Conservation (phyloP, 1,284 basidiomycete species). For the Inonotus hispidus region DNA sequence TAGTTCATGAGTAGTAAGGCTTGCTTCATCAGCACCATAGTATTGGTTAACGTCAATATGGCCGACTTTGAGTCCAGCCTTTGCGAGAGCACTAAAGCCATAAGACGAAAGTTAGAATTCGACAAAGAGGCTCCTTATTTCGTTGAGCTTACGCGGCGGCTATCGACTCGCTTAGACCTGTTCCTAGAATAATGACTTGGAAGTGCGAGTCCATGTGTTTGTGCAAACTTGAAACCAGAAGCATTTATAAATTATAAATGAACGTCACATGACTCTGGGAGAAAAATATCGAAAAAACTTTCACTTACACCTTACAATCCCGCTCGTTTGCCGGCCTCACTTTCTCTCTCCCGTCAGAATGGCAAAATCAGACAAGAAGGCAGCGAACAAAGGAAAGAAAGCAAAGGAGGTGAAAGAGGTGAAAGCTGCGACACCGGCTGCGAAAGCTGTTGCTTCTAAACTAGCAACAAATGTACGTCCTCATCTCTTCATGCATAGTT, state of each 20-base stretch:
- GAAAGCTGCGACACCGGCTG: constrained; percentile 12
- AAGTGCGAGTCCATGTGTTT: constrained; percentile 42
- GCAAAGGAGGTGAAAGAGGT: constrained; percentile 21
- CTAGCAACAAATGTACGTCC: constrained; percentile 25
- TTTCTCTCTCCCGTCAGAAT: constrained; percentile 23
- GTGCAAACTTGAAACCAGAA: too few relatives aligned
- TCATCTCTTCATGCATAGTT: background rate
- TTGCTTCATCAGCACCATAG: constrained; percentile 84
- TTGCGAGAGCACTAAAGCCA: constrained; percentile 70
- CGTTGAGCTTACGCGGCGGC: constrained; percentile 68
- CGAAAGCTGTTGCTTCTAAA: constrained; percentile 26
- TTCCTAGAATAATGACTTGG: constrained; percentile 82
- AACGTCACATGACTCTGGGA: background rate
- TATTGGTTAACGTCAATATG: constrained; percentile 84
- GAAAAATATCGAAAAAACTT: constrained; percentile 1
- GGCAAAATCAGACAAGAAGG: constrained; percentile 41
- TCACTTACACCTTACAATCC: constrained; percentile 18
- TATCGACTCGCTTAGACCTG: constrained; percentile 85
- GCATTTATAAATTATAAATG: too few relatives aligned
- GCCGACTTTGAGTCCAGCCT: constrained; percentile 80
- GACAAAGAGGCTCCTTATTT: constrained; percentile 11
- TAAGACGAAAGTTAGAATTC: constrained; percentile 25
- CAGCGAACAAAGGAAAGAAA: constrained; percentile 36
- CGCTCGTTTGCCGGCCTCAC: constrained; percentile 12
- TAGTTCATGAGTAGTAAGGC: constrained; percentile 79